Conservation (phyloP, 371 early-diverging fungal genomes). For the Lichtheimia ramosa region DNA sequence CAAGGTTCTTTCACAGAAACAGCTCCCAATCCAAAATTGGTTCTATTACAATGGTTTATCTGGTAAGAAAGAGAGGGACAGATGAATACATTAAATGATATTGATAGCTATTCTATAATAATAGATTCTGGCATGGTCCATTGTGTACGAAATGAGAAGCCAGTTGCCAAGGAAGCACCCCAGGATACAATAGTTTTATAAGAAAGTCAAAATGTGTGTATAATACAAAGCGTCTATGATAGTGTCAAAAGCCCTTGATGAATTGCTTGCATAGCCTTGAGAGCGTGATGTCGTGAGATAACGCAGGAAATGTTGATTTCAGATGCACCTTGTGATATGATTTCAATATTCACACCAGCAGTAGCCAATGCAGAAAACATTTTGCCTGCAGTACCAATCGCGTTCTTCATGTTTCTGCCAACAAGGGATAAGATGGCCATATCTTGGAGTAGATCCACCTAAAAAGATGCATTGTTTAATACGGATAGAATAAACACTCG, state of each 20-base stretch:
- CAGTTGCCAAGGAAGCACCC: not conserved
- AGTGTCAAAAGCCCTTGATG: constrained; percentile 69
- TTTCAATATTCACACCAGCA: constrained; percentile 93
- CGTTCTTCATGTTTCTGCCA: constrained; percentile 93
- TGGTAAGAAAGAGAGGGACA: too few relatives aligned
- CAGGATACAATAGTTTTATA: not conserved
- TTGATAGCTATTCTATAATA: not conserved
- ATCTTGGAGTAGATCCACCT: constrained; percentile 72
- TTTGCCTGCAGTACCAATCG: constrained; percentile 90
- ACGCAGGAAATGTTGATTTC: constrained; percentile 99
- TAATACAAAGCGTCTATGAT: not conserved
- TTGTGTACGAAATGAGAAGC: not conserved
- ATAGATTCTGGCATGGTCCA: constrained; percentile 15
- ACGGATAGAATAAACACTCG: not conserved
- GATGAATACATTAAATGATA: not conserved
- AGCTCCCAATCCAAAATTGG: constrained; percentile 80
- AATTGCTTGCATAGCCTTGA: constrained; percentile 83
- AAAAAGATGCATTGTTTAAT: not conserved
- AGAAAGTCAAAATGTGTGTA: not conserved
- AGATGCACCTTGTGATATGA: constrained; percentile 96
- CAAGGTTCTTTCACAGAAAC: constrained; percentile 79
- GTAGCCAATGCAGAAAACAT: constrained; percentile 93
- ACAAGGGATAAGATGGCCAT: constrained; percentile 96
- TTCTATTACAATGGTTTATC: constrained; percentile 72
- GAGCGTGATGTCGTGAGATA: constrained; percentile 68